Base-by-base conservation (phyloP, 345 rosid species). In the Pugionium dolabratum region DNA sequence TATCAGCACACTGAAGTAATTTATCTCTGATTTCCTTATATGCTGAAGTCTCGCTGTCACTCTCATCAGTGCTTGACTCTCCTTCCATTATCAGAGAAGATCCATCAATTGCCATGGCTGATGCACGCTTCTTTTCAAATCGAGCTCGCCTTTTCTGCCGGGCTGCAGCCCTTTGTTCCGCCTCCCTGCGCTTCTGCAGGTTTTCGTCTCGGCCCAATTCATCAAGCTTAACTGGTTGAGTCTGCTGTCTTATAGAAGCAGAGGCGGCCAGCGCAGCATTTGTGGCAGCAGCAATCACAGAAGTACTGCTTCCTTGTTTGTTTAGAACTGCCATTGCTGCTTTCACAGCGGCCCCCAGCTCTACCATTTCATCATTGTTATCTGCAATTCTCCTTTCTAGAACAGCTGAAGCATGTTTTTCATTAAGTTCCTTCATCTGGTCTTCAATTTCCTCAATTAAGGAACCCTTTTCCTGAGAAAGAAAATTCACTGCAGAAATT, bases 1-100 rank as follows among this genome's bases (percentile, higher is more conserved):
- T 79, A 79, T 83, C 92, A 28, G 92, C 97, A 43, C 83, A 79
- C 73, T 81, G 82, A 59, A 94, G 92, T 73, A 88, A 76, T 69
- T 58, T 58, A 62, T 83, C 84, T 31, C 92, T 79, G 70, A 74
- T 83, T 50, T 94, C 90, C 77, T 76, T 78, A 70, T 88, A 90
- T 64, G 97, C 96, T 64, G 80, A 77, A 75, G 76, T 82, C 75
- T 93, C 99, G 74, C 85, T 81, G 71, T 93, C 96, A 59, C 98
- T 93, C 80, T 93, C 97, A 79, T 94, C 99, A 43, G 95, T 86
- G 83, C 95, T 90, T 4, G 96, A 90, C 81, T 93, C 98, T 65
- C 97, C 98, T 82, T 93, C 98, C 71, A 86, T 60, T 83, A 85
- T 90, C 72, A 67, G 80, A 72, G 71, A 63, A 40, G 87, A 64